These are phyloP conservation scores for Fusarium keratoplasticum DNA, from an alignment of 2,329 filamentous ascomycete species.

Conservation along the genomic window DNA sequence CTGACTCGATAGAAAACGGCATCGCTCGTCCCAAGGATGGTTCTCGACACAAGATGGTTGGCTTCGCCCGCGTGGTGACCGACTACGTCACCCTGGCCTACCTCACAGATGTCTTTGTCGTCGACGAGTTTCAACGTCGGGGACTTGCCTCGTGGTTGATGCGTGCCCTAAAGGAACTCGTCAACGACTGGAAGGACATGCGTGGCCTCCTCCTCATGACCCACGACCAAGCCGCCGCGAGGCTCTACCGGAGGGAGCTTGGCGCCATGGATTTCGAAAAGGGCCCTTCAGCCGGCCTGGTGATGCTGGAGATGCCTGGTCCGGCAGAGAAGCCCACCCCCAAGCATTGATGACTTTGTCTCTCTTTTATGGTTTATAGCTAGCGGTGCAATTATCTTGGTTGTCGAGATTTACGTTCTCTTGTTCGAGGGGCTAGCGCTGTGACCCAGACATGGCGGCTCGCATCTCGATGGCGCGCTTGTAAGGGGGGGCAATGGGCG, in stretches of 20 bases:
- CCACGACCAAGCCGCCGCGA: conserved; percentile 52
- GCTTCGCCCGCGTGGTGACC: conserved; percentile 69
- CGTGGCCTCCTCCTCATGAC: conserved; percentile 69
- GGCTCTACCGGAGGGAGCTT: conserved; percentile 61
- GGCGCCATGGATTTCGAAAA: conserved; percentile 59
- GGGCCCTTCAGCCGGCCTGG: conserved; percentile 53
- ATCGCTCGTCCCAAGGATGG: conserved; percentile 46
- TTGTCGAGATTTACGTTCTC: conserved; percentile 20
- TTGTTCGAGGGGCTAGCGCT: conserved; percentile 36
- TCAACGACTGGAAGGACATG: conserved; percentile 68
- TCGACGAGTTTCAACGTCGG: conserved; percentile 67
- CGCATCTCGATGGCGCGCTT: conserved; percentile 86
- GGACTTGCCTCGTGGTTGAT: conserved; percentile 76
- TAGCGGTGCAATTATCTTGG: conserved; percentile 34
- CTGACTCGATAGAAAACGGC: conserved; percentile 47
- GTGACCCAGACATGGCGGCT: conserved; percentile 49
- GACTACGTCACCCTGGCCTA: conserved; percentile 78
- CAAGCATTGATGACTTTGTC: conserved; percentile 42
- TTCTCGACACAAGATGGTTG: conserved; percentile 51
- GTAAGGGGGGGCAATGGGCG: conserved; percentile 95
- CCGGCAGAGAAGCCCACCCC: conserved; percentile 51
- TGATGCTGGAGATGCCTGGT: conserved; percentile 56
- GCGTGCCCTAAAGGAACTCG: conserved; percentile 66
- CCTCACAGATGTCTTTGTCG: conserved; percentile 74
- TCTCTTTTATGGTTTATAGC: conserved; percentile 25